Evolutionary conservation across 345 rosid species (phyloP).

Genomic region (Moricandia moricandioides): DNA sequence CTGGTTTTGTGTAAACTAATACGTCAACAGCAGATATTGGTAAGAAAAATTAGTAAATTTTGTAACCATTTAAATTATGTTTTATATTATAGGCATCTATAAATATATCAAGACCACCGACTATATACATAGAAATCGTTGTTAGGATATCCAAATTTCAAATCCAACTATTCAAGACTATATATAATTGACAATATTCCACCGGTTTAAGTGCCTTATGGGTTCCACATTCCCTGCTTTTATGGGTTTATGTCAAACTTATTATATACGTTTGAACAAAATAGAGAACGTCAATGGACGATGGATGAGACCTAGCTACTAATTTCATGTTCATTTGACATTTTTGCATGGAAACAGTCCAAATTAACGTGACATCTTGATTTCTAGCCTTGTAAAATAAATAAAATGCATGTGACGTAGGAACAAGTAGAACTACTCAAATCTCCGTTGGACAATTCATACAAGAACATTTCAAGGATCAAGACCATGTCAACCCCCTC

Average conservation of each 20-base stretch:
- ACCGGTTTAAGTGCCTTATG: neutral
- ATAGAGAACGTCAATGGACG: slow-evolving; percentile 14
- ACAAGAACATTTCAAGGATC: slow-evolving; percentile 39
- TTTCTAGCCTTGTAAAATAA: neutral
- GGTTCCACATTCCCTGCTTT: neutral
- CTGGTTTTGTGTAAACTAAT: neutral
- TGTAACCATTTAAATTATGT: too few species aligned
- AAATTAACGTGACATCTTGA: slow-evolving; percentile 14
- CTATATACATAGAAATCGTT: neutral
- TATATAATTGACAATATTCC: slow-evolving; percentile 5
- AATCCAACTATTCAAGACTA: neutral
- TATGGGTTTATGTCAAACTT: slow-evolving; percentile 25
- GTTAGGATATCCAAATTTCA: slow-evolving; percentile 12
- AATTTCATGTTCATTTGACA: slow-evolving; percentile 26
- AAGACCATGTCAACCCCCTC: slow-evolving; percentile 60
- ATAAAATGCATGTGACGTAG: slow-evolving; percentile 48
- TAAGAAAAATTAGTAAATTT: neutral
- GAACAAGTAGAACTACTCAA: slow-evolving; percentile 53
- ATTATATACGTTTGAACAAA: slow-evolving; percentile 29
- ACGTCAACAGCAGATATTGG: neutral
- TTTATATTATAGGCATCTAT: too few species aligned
- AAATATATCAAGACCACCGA: too few species aligned
- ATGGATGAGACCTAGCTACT: slow-evolving; percentile 13
- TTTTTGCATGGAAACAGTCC: slow-evolving; percentile 18
- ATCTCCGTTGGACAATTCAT: slow-evolving; percentile 44